Evolutionary conservation across 176 grass and related monocot species (phyloP).

Genomic region (Musa acuminata): DNA sequence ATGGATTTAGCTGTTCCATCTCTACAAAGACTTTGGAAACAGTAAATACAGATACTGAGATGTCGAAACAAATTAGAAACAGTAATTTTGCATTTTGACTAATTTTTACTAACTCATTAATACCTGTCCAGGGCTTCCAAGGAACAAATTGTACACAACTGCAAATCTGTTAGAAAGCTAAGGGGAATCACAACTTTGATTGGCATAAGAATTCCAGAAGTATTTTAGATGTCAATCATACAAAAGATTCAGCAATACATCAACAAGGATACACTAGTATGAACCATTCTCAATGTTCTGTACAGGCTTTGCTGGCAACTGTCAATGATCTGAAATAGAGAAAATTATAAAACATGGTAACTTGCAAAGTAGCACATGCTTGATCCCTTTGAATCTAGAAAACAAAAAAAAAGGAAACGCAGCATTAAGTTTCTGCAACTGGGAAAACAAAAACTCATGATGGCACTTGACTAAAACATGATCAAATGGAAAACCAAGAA

Average conservation of each 20-base stretch:
- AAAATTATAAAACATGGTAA: not conserved
- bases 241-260: not conserved
- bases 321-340: constrained; percentile 57
- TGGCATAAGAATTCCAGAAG: not conserved
- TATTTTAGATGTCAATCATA: not conserved
- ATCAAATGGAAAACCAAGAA: not conserved
- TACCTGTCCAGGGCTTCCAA: constrained; percentile 97
- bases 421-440: not conserved
- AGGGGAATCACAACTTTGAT: not conserved
- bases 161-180: constrained; percentile 58
- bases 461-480: not conserved
- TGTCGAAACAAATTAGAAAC: not conserved
- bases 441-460: not conserved
- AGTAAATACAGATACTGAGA: not conserved
- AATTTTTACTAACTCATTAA: not conserved
- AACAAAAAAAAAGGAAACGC: not conserved
- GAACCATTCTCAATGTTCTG: constrained; percentile 84
- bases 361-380: not conserved
- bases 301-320: constrained; percentile 59
- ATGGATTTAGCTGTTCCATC: constrained; percentile 8
- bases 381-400: not conserved
- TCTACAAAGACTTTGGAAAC: not conserved
- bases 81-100: not conserved
- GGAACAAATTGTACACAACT: constrained; percentile 77
- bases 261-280: constrained; percentile 76